These are phyloP conservation scores for Clitoria ternatea DNA, from an alignment of 306 rosid species.

Conservation along the genomic window DNA sequence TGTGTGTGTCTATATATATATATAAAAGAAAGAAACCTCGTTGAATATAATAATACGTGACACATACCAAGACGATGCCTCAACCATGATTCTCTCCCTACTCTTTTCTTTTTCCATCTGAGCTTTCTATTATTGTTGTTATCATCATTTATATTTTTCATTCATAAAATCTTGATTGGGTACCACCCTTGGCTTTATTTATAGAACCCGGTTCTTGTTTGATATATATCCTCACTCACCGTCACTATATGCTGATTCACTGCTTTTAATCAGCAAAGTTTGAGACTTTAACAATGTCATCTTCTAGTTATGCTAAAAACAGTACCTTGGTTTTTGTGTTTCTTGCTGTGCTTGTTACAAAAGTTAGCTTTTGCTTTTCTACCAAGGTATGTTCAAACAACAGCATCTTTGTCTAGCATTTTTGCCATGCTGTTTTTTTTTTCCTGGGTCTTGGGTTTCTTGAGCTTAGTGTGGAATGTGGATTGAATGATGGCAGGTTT, in stretches of 20 bases:
- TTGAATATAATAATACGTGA: background rate
- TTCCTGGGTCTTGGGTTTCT: constrained; percentile 12
- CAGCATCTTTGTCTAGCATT: background rate
- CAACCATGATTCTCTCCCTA: constrained; percentile 18
- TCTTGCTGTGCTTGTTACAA: constrained; percentile 36
- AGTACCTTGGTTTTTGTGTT: constrained; percentile 29
- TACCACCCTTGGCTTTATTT: background rate
- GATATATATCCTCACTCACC: background rate
- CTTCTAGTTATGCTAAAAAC: constrained; percentile 23
- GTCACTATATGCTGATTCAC: background rate
- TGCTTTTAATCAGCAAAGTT: constrained; percentile 8
- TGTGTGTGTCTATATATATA: no score
- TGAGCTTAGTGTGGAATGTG: background rate
- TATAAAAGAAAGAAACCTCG: background rate
- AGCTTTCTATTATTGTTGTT: background rate
- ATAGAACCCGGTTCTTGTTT: constrained; percentile 3
- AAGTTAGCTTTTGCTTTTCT: constrained; percentile 42
- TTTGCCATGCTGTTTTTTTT: background rate
- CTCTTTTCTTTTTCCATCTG: background rate
- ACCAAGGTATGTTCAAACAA: constrained; percentile 46
- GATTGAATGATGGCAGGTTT: constrained; percentile 47
- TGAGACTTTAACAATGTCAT: constrained; percentile 36
- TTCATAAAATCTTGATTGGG: background rate
- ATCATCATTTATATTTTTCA: background rate
- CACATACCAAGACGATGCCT: background rate